Evolutionary conservation across 2,329 filamentous ascomycete genomes (phyloP).

Genomic region (Botryotinia convoluta): DNA sequence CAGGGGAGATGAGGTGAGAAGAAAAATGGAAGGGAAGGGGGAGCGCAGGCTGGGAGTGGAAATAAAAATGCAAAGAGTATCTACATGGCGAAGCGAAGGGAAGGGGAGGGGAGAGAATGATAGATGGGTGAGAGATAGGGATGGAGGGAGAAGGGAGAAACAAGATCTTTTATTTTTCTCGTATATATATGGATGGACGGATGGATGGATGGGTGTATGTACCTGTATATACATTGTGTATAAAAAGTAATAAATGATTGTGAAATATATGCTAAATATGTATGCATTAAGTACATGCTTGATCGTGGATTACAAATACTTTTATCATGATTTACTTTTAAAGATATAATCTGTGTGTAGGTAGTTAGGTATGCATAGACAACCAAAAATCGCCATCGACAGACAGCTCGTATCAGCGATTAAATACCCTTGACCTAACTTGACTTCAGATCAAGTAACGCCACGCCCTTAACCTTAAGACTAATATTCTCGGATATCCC

Average conservation of each 20-base stretch:
- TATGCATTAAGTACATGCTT: neutral
- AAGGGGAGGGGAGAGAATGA: neutral
- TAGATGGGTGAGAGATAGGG: too few relatives aligned
- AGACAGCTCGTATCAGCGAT: slow-evolving; percentile 1
- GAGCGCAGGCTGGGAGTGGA: neutral
- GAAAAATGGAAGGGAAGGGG: too few relatives aligned
- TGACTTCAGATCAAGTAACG: slow-evolving; percentile 2
- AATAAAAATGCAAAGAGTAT: neutral
- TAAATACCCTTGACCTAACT: neutral
- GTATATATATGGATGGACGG: neutral
- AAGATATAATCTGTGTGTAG: neutral
- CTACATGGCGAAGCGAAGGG: neutral
- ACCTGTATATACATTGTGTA: neutral
- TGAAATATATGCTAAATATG: neutral
- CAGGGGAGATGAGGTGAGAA: neutral
- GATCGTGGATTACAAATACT: neutral
- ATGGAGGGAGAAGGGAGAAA: neutral
- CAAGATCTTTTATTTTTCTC: neutral
- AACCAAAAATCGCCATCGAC: neutral
- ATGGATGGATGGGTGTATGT: neutral
- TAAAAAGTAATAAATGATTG: neutral
- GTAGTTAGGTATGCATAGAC: neutral
- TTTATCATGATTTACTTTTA: neutral
- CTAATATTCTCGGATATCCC: neutral
- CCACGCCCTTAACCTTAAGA: neutral